Percentiles rank a stretch among this genome's conserved stretches.
phyloP scores from a whole-genome alignment of 2,329 filamentous ascomycete species.

The Talaromyces atroroseus region DNA sequence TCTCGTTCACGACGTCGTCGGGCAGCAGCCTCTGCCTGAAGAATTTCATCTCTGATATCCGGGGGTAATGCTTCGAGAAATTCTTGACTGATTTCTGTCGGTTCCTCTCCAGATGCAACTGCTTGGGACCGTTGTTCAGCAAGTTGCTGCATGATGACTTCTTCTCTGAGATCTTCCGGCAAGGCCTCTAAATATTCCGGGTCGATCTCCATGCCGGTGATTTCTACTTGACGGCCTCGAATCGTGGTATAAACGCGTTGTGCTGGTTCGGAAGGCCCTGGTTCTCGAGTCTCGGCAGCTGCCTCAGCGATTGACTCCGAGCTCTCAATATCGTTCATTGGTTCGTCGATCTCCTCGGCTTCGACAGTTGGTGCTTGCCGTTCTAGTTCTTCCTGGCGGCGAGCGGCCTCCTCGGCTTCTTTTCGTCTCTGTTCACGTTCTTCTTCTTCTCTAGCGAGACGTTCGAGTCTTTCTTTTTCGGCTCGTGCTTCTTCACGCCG shows the following conservation, averaged over 20 bases:
- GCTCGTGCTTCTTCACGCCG: conserved; percentile 57
- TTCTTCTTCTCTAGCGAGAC: conserved; percentile 62
- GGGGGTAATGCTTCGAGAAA: conserved; percentile 89
- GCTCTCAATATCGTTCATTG: conserved; percentile 74
- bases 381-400: conserved; percentile 55
- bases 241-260: conserved; percentile 74
- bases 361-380: conserved; percentile 46
- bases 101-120: conserved; percentile 62
- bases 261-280: conserved; percentile 45
- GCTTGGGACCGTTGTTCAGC: conserved; percentile 77
- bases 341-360: conserved; percentile 39
- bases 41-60: conserved; percentile 83
- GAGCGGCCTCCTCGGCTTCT: conserved; percentile 64
- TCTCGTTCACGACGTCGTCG: conserved; percentile 83
- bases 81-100: conserved; percentile 68
- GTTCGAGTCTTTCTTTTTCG: conserved; percentile 58
- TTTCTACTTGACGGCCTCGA: conserved; percentile 80
- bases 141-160: conserved; percentile 88
- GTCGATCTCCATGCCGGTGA: conserved; percentile 91
- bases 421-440: conserved; percentile 64
- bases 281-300: conserved; percentile 32
- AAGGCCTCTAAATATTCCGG: conserved; percentile 91
- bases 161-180: conserved; percentile 93
- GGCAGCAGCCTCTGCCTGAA: conserved; percentile 84
- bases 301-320: conserved; percentile 33